phyloP scores from a whole-genome alignment of 106 monocot species.

The Allium sativum region DNA sequence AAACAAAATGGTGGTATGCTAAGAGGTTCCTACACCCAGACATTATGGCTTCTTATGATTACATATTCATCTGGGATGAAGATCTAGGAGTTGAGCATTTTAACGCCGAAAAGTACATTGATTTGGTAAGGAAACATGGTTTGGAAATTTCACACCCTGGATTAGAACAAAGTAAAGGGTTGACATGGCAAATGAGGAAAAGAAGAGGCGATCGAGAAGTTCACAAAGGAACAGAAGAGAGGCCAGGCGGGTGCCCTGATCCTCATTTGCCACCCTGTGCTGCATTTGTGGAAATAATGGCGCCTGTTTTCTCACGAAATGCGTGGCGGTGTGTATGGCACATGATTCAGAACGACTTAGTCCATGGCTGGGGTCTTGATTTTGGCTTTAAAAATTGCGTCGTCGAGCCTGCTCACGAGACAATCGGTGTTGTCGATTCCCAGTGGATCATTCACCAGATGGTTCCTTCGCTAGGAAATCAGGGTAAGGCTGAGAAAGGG shows the following conservation, averaged over 20 bases:
- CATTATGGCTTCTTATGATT: conserved; percentile 25
- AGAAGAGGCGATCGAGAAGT: conserved; percentile 41
- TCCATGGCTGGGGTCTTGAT: conserved; percentile 55
- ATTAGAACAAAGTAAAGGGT: conserved; percentile 35
- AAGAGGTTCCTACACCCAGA: conserved; percentile 36
- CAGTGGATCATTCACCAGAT: conserved; percentile 65
- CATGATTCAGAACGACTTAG: conserved; percentile 56
- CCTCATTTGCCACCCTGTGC: conserved; percentile 50
- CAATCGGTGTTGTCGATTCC: conserved; percentile 65
- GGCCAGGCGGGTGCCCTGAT: conserved; percentile 41
- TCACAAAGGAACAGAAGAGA: conserved; percentile 45
- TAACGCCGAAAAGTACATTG: conserved; percentile 38
- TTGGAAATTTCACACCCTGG: conserved; percentile 52
- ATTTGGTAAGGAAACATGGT: conserved; percentile 37
- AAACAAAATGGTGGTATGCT: conserved; percentile 38
- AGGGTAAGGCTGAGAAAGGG: conserved; percentile 26
- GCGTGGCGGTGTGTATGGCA: conserved; percentile 58
- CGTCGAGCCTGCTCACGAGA: conserved; percentile 68
- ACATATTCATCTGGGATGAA: conserved; percentile 36
- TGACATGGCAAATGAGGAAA: conserved; percentile 46
- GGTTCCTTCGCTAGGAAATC: conserved; percentile 53
- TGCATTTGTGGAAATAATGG: conserved; percentile 51
- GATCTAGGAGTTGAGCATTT: conserved; percentile 33
- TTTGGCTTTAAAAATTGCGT: conserved; percentile 41
- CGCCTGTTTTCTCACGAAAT: conserved; percentile 41